Percentiles rank a stretch among this genome's conserved stretches.
phyloP scores from a whole-genome alignment of 164 flowering plant species.

The Buxus sempervirens region DNA sequence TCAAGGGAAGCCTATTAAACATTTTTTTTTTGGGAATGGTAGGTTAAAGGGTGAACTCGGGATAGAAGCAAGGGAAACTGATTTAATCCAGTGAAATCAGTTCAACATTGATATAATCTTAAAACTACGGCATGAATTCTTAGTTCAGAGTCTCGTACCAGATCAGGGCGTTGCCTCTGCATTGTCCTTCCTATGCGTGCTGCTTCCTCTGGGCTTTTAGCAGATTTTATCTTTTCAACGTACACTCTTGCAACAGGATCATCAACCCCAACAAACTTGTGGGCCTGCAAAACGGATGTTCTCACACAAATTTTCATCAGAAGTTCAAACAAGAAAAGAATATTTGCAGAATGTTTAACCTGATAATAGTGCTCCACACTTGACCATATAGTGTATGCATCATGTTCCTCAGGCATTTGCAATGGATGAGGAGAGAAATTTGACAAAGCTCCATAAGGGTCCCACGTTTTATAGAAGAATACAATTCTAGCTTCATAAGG shows the following conservation, averaged over 20 bases:
- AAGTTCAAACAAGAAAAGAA: not conserved
- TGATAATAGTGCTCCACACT: constrained; percentile 97
- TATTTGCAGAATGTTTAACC: constrained; percentile 33
- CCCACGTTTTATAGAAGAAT: constrained; percentile 97
- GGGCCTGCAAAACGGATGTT: constrained; percentile 50
- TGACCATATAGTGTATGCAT: constrained; percentile 59
- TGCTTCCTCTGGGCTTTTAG: constrained; percentile 97
- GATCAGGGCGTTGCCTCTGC: constrained; percentile 62
- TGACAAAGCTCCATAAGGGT: constrained; percentile 90
- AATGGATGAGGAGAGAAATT: constrained; percentile 91
- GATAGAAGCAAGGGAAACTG: too few species aligned
- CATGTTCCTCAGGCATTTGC: constrained; percentile 63
- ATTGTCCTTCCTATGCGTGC: constrained; percentile 76
- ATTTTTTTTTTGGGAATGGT: too few species aligned
- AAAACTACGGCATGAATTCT: too few species aligned
- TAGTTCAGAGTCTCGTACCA: constrained; percentile 41
- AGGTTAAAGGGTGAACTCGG: too few species aligned
- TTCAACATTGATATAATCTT: too few species aligned
- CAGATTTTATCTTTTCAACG: constrained; percentile 55
- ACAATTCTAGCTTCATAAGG: constrained; percentile 73
- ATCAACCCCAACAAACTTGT: constrained; percentile 67
- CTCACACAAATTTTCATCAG: not conserved
- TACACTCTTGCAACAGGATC: constrained; percentile 54
- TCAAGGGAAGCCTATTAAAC: too few species aligned
- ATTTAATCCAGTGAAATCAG: too few species aligned